Conservation (phyloP, 2,329 filamentous ascomycete genomes). For the Neonectria ditissima region DNA sequence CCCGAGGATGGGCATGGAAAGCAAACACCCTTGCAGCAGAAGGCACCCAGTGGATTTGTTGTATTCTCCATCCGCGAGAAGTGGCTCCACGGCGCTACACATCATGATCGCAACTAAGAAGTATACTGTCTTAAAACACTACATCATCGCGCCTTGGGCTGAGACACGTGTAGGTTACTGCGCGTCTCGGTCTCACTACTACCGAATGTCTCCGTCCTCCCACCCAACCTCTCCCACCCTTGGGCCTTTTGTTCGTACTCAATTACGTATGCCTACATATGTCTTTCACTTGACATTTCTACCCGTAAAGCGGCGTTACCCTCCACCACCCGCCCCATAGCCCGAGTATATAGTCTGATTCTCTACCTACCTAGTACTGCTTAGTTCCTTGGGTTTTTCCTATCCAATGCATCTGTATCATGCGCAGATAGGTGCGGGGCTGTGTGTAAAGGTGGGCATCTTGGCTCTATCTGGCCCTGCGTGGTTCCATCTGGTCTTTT, state of each 20-base stretch:
- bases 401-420: background rate
- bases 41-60: conserved; percentile 3
- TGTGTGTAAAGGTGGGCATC: conserved; percentile 1
- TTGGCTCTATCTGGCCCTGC: background rate
- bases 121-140: conserved; percentile 14
- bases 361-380: no score
- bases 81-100: conserved; percentile 6
- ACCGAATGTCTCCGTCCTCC: conserved; percentile 2
- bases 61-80: conserved; percentile 9
- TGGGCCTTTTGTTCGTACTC: no score
- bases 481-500: conserved; percentile 5
- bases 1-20: background rate
- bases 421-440: conserved; percentile 18
- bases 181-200: background rate
- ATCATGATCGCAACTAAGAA: conserved; percentile 13
- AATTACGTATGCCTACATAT: no score
- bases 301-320: background rate
- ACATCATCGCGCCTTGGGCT: conserved; percentile 6
- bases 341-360: background rate
- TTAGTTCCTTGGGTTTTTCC: background rate
- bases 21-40: conserved; percentile 1
- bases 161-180: background rate
- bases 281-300: background rate
- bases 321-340: background rate
- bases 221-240: conserved; percentile 1